Evolutionary conservation across 2,329 filamentous ascomycete species (phyloP), one percentile per base, ranked within the genome.

Genomic region (Knufia petricola): DNA sequence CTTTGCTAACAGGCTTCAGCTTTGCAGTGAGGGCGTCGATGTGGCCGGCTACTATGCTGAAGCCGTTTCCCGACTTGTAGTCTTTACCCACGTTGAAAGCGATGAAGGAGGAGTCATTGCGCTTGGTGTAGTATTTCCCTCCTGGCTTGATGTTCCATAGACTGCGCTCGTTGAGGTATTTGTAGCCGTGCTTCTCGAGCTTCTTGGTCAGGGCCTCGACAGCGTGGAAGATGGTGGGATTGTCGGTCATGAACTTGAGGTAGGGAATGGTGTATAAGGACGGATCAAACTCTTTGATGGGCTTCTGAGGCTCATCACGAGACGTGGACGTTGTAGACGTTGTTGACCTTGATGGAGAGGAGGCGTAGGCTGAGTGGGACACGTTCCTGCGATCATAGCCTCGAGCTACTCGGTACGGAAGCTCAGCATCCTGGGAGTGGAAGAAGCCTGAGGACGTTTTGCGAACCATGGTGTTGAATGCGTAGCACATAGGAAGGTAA

Each of bases 151-250:
- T 72, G 62, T 84, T 81, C 92, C 92, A 98, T 51, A 76, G 72
- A 53, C 89, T 81, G 41, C 90, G 81, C 62, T 90, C 78, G 4
- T 82, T 83, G 55, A 87, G 80, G 68, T 81, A 82, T 52, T 74
- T 76, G 67, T 85, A 98, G 38, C 87, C 90, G 31, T 79, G 73
- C 32, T 78, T 74, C 53, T 76, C 72, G 41, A 95, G 76, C 60
- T 88, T 82, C 50, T 75, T 72, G 60, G 83, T 81, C 63, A 95
- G 87, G 58, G 87, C 79, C 50, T 81, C 77, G 23, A 95, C 88
- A 1, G 87, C 81, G 61, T 98, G 92, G 66, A 94, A 98, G 40
- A 95, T 79, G 7, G 92, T 96, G 0, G 92, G 92, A 63, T 95
- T 95, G 53, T 85, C 77, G 38, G 81, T 85, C 70, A 96, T 77